Evolutionary conservation across 148 eudicot species (phyloP), one percentile per base, ranked within the genome.

Genomic region (Camellia lanceoleosa): DNA sequence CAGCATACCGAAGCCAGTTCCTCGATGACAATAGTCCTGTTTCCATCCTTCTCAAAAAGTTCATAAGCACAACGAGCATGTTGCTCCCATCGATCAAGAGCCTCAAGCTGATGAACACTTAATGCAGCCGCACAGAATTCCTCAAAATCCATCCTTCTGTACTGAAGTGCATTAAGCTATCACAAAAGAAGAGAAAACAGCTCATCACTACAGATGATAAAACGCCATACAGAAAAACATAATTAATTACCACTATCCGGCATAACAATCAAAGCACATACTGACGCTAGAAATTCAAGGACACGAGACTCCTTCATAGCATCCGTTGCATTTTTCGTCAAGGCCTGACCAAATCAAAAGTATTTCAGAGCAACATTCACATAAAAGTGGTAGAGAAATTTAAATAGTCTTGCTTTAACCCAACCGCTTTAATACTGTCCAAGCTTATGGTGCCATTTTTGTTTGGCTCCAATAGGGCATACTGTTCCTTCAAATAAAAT

Each of bases 31-130:
- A 92, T 90, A 64, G 92, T 89, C 77, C 92, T 87, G 79, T 92
- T 91, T 82, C 92, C 97, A 69, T 92, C 94, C 75, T 88, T 90
- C 67, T 92, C 97, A 82, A 92, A 90, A 46, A 87, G 80, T 59
- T 91, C 94, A 81, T 90, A 92, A 74, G 97, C 97, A 85, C 92
- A 88, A 42, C 97, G 94, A 75, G 94, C 94, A 78, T 90, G 97
- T 82, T 92, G 94, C 85, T 92, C 94, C 97, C 97, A 92, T 75
- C 89, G 86, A 59, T 89, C 97, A 79, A 92, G 94, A 76, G 91
- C 91, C 83, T 91, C 97, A 20, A 92, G 89, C 84, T 92, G 97
- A 86, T 92, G 85, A 5, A 91, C 89, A 79, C 94, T 92, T 60
- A 86, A 73, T 69, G 91, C 87, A 73, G 97, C 91, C 5, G 92